Percentiles rank a stretch among this genome's conserved stretches.
phyloP scores from a whole-genome alignment of 2,329 filamentous ascomycete genomes.

The Nemania sp. region DNA sequence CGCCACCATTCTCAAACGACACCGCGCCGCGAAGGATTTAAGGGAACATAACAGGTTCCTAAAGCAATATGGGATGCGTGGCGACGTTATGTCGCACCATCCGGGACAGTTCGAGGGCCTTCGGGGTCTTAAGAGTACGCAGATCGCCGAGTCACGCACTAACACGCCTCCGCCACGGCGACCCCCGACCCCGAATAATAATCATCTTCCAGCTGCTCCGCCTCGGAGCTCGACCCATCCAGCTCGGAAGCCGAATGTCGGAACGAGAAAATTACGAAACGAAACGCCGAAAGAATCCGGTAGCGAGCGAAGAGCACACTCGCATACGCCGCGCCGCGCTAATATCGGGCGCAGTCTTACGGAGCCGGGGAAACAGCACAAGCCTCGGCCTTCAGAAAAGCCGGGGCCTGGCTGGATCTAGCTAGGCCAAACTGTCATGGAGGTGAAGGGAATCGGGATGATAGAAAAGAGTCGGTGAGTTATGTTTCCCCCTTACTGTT shows the following conservation, averaged over 20 bases:
- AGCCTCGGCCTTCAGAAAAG: neutral
- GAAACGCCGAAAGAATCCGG: neutral
- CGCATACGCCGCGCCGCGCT: neutral
- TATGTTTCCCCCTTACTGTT: too few species aligned
- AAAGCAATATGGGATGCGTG: conserved; percentile 37
- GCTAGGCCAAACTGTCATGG: neutral
- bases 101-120: conserved; percentile 42
- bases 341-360: neutral
- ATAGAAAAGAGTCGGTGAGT: too few species aligned
- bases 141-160: too few species aligned
- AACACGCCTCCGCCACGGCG: too few species aligned
- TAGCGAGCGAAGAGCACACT: neutral
- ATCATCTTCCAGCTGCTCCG: too few species aligned
- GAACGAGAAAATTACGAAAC: too few species aligned
- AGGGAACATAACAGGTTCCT: conserved; percentile 47
- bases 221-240: too few species aligned
- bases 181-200: too few species aligned
- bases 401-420: neutral
- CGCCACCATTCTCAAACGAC: conserved; percentile 33
- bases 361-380: neutral
- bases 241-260: too few species aligned
- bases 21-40: conserved; percentile 28
- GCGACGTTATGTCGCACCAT: conserved; percentile 10
- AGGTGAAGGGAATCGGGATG: neutral
- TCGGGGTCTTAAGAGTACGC: conserved; percentile 39